Evolutionary conservation across 345 rosid genomes (phyloP), one percentile per base, ranked within the genome.

Genomic region (Garcia nutans): DNA sequence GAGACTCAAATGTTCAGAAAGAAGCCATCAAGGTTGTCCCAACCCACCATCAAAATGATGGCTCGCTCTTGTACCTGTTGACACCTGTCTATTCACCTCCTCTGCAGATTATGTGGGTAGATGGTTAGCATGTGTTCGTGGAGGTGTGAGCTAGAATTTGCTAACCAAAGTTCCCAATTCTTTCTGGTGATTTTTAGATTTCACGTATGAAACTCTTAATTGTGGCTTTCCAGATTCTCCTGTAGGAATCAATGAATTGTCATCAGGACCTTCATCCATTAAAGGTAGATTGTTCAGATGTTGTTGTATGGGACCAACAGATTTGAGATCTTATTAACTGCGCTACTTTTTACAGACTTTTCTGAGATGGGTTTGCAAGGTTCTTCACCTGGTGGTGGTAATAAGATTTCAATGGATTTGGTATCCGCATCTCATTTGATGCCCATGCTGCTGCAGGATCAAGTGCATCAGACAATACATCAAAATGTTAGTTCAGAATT

Each of bases 71-170:
- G 81, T 91, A 87, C 88, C 80, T 88, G 68, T 81, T 95, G 84
- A 78, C 92, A 59, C 92, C 94, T 65, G 87, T 80, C 8, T 76
- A 81, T 79, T 85, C 94, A 69, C 98, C 99, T 24, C 99, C 99
- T 76, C 88, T 69, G 81, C 70, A 24, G 94, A 88, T 79, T 83
- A 81, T 78, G 87, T 93, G 49, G 64, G 68, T 68, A 79, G 79
- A 76, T 93, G 98, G 97, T 78, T 93, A 77, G 55, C 75, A 66
- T 75, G 26, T 31, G 57, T 65, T 62, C 65, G 75, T 19, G 72
- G 80, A 92, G 97, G 97, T 91, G 86, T 31, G 44, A 12, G 17
- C 77, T 23, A 68, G 70, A 74, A 58, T 64, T 63, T 74, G 74
- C 69, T 74, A 42, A 62, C 59, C 44, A 70, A 74, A 70, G 62